phyloP scores from a whole-genome alignment of 139 green algal species.

The Yamagishiella unicocca region DNA sequence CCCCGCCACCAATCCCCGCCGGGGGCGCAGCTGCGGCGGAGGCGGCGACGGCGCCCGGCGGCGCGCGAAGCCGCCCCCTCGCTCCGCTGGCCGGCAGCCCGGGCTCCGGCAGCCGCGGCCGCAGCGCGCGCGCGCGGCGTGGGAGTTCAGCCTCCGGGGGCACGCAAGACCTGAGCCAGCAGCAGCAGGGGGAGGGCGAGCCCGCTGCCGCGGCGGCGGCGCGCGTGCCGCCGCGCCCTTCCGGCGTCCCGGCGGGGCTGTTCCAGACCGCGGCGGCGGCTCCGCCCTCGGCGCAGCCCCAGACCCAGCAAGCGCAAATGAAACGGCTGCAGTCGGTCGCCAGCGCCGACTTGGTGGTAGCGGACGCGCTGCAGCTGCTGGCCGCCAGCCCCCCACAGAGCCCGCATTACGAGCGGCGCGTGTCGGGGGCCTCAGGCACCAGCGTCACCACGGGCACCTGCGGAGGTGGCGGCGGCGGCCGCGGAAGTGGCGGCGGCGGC shows the following conservation, averaged over 20 bases:
- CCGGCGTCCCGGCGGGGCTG: background rate
- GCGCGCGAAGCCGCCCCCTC: too few relatives aligned
- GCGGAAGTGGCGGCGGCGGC: too few relatives aligned
- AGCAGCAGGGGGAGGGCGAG: background rate
- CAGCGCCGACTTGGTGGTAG: constrained; percentile 24
- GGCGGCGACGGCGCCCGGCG: background rate
- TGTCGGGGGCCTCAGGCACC: constrained; percentile 1
- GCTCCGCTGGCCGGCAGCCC: too few relatives aligned
- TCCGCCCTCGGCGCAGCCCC: background rate
- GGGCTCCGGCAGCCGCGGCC: too few relatives aligned
- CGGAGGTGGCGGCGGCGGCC: background rate
- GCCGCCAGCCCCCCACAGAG: constrained; percentile 21
- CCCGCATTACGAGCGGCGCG: background rate
- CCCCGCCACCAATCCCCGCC: too few relatives aligned
- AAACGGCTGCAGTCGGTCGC: constrained; percentile 10
- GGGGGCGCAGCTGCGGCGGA: too few relatives aligned
- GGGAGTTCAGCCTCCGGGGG: background rate
- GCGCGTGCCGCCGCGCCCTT: background rate
- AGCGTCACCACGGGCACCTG: constrained; percentile 15
- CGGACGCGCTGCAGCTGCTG: constrained; percentile 43
- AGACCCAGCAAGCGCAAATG: too few relatives aligned
- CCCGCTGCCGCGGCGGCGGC: background rate
- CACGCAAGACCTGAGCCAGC: background rate
- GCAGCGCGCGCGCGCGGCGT: too few relatives aligned
- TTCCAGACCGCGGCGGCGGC: background rate